Conservation (phyloP, 2,329 filamentous ascomycete genomes). For the Monilinia aucupariae region DNA sequence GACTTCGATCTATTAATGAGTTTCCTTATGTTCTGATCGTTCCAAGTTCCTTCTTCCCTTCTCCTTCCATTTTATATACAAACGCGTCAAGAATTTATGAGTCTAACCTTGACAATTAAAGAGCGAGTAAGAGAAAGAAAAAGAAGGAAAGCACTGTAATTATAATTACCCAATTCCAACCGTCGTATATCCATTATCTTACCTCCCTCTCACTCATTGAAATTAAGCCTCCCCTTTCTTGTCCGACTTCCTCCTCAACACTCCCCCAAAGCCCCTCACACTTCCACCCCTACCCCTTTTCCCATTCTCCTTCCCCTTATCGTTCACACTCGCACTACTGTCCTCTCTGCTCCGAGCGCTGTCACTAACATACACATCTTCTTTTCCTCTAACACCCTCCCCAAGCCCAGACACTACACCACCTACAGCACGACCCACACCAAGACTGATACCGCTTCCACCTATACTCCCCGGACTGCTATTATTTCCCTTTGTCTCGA, state of each 20-base stretch:
- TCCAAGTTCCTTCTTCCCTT: background rate
- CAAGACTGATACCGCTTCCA: slow-evolving; percentile 28
- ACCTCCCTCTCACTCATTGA: background rate
- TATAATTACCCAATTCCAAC: background rate
- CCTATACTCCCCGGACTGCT: slow-evolving; percentile 3
- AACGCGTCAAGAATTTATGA: background rate
- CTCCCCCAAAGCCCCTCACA: background rate
- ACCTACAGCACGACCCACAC: slow-evolving; percentile 27
- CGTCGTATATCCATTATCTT: background rate
- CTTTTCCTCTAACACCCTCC: slow-evolving; percentile 3
- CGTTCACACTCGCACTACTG: background rate
- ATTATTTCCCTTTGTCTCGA: slow-evolving; percentile 20
- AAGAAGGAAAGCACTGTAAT: background rate
- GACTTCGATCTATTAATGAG: background rate
- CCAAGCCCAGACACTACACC: slow-evolving; percentile 18
- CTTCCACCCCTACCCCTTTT: background rate
- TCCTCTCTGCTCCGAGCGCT: background rate
- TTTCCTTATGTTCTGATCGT: background rate
- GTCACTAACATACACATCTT: slow-evolving; percentile 7
- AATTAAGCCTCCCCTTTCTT: background rate
- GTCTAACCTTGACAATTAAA: background rate
- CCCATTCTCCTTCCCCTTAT: background rate
- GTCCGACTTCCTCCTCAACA: background rate
- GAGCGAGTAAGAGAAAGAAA: background rate
- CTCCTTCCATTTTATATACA: background rate